These are phyloP conservation scores for Oryza meyeriana DNA, from an alignment of 176 grass and related monocot species.

Conservation along the genomic window DNA sequence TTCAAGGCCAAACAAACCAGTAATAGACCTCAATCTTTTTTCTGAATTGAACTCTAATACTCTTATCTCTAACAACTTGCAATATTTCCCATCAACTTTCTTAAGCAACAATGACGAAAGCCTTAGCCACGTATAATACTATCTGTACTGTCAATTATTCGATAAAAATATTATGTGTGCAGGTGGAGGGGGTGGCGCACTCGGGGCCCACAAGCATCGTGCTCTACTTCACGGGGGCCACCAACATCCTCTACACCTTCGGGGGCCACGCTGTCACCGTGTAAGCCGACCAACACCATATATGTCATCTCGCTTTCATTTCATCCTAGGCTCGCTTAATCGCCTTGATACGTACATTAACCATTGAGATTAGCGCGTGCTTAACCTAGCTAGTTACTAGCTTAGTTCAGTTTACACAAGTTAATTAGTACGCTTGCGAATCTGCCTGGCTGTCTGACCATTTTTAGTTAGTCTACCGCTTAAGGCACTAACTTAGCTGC, in stretches of 20 bases:
- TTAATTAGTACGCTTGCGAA: too few species aligned
- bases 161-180: not conserved
- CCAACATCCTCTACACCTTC: conserved; percentile 98
- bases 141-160: too few species aligned
- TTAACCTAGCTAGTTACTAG: not conserved
- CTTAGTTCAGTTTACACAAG: not conserved
- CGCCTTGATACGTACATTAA: not conserved
- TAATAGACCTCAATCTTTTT: too few species aligned
- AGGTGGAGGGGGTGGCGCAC: conserved; percentile 73
- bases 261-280: conserved; percentile 96
- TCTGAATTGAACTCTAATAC: too few species aligned
- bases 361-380: not conserved
- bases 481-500: not conserved
- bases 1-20: too few species aligned
- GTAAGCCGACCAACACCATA: conserved; percentile 43
- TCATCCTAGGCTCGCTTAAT: not conserved
- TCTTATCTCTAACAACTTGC: too few species aligned
- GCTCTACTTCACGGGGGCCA: conserved; percentile 93
- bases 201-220: conserved; percentile 68
- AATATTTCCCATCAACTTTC: too few species aligned
- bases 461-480: not conserved
- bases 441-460: not conserved
- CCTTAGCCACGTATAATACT: too few species aligned
- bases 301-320: too few species aligned
- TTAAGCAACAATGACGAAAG: too few species aligned